These are phyloP conservation scores for Boehmeria nivea DNA, from an alignment of 306 rosid species.

Conservation along the genomic window DNA sequence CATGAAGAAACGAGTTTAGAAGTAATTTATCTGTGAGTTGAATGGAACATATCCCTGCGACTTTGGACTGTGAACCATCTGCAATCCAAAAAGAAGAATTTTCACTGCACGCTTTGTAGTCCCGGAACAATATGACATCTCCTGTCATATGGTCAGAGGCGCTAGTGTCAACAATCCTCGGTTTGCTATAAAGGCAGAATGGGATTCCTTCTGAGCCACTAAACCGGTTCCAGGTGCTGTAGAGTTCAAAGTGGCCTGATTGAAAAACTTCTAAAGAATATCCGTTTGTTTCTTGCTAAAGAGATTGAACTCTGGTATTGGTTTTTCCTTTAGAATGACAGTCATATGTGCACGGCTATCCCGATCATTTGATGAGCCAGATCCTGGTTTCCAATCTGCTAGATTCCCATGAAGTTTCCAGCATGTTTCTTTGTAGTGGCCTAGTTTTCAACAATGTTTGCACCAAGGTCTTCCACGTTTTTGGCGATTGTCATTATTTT, in stretches of 20 bases:
- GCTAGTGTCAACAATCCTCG: not conserved
- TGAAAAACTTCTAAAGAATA: too few species aligned
- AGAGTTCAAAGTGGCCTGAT: too few species aligned
- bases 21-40: too few species aligned
- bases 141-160: constrained; percentile 1
- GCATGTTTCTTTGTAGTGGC: not conserved
- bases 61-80: not conserved
- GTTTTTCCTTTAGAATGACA: too few species aligned
- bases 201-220: not conserved
- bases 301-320: too few species aligned
- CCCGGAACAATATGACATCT: too few species aligned
- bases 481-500: too few species aligned
- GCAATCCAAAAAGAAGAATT: not conserved
- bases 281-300: too few species aligned
- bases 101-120: not conserved
- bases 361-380: not conserved
- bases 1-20: too few species aligned
- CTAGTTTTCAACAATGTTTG: not conserved
- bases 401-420: not conserved
- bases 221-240: too few species aligned
- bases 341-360: not conserved
- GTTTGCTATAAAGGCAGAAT: not conserved
- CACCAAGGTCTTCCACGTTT: not conserved
- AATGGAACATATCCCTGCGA: too few species aligned
- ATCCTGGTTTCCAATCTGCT: not conserved